phyloP scores from a whole-genome alignment of 129 eudicot species.

The Centella asiatica region DNA sequence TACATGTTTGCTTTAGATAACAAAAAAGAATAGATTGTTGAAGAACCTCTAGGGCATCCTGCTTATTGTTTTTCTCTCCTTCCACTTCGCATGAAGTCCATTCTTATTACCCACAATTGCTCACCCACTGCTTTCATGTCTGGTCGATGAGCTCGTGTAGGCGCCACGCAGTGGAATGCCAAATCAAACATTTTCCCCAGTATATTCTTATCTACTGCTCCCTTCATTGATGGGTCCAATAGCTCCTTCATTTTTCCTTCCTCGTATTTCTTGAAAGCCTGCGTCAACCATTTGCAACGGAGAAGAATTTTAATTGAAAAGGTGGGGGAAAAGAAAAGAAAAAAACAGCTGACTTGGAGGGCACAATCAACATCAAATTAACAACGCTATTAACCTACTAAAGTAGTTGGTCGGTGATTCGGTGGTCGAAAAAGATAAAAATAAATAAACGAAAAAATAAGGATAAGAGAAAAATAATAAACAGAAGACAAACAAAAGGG shows the following conservation, averaged over 20 bases:
- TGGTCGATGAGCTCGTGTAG: conserved; percentile 73
- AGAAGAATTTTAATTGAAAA: not conserved
- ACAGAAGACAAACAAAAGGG: too few relatives aligned
- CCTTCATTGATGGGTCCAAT: conserved; percentile 69
- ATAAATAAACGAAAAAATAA: too few relatives aligned
- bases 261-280: conserved; percentile 60
- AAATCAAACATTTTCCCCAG: conserved; percentile 56
- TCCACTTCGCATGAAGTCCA: conserved; percentile 48
- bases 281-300: conserved; percentile 8
- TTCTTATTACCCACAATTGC: conserved; percentile 74
- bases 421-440: too few relatives aligned
- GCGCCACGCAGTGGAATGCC: conserved; percentile 86
- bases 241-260: conserved; percentile 50
- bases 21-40: not conserved
- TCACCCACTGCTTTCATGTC: conserved; percentile 85
- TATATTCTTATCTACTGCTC: conserved; percentile 40
- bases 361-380: too few relatives aligned
- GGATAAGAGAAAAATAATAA: too few relatives aligned
- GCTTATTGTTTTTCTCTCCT: conserved; percentile 20
- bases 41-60: not conserved
- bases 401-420: too few relatives aligned
- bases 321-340: not conserved
- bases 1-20: not conserved
- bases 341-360: not conserved
- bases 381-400: too few relatives aligned